A percentile compares a stretch with the other conserved stretches of the same genome.
Conservation (phyloP, 2,329 filamentous ascomycete species). For the Westerdykella ornata region DNA sequence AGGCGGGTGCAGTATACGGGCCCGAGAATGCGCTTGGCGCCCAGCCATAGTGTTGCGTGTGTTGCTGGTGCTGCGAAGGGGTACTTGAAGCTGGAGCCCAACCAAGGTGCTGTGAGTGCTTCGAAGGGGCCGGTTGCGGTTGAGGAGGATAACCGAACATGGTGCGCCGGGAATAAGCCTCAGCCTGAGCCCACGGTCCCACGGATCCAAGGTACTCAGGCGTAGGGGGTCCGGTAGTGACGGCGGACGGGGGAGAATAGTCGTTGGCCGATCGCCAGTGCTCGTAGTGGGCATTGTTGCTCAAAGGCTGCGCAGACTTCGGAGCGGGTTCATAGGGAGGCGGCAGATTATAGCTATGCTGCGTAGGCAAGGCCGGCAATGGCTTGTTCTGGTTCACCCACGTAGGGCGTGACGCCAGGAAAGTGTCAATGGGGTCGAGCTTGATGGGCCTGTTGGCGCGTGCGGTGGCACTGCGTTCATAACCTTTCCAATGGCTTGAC, state of each 20-base stretch:
- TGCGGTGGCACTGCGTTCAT: constrained; percentile 47
- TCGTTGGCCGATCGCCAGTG: constrained; percentile 40
- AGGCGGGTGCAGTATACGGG: constrained; percentile 33
- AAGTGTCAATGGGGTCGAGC: constrained; percentile 60
- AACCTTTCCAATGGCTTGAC: constrained; percentile 60
- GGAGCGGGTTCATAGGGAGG: constrained; percentile 29
- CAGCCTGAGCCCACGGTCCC: constrained; percentile 44
- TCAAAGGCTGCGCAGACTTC: constrained; percentile 31
- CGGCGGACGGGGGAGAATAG: constrained; percentile 49
- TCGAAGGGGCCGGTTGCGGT: constrained; percentile 26
- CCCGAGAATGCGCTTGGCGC: constrained; percentile 28
- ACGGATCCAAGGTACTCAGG: constrained; percentile 48
- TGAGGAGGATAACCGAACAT: constrained; percentile 37
- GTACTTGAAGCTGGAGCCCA: constrained; percentile 1
- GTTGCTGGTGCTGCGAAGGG: constrained; percentile 41
- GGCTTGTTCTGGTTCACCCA: constrained; percentile 44
- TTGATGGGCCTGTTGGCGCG: constrained; percentile 36
- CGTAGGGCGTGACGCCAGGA: constrained; percentile 32
- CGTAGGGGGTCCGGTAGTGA: constrained; percentile 49
- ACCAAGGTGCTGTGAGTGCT: no score
- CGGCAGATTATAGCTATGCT: constrained; percentile 36
- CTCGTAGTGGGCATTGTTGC: constrained; percentile 36
- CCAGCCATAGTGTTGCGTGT: constrained; percentile 29
- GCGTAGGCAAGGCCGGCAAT: constrained; percentile 33
- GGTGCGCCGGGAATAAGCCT: constrained; percentile 39